Base-by-base conservation (phyloP, 371 early-diverging fungal genomes). In the Funneliformis caledonium region DNA sequence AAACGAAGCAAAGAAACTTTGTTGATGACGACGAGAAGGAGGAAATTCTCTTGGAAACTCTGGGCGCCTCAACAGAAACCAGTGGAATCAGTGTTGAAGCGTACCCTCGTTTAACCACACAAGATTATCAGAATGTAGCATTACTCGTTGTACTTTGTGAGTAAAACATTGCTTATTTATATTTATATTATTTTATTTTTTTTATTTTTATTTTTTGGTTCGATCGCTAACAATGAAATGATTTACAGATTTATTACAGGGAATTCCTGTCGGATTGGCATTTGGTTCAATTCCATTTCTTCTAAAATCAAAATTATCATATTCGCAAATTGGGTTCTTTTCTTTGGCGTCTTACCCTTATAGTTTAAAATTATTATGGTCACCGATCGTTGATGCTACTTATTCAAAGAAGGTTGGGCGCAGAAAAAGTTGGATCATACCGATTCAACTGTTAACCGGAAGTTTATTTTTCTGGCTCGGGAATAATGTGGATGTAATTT, bases 401-500 rank as follows among this genome's bases (percentile, higher is more conserved):
- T 98, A 94, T 80, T 89, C 90, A 70, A 91, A 92, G 73, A 85
- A 84, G 33, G 81, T 99, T 62, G 99, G 98, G 7, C 89, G 98
- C 12, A 87, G 99, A 76, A 99, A 98, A 85, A 94, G 96, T 37
- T 99, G 99, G 99, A 98, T 99, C 74, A 91, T 98, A n/a, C 99
- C 99, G 11, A 97, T 98, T 73, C 98, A 98, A 82, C 88, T 95
- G 11, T 80, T 95, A 62, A 91, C 93, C 0, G 96, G 94, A 11
- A 68, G 91, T 5, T 80, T 94, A 80, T 93, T 97, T 78, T 86
- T 93, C 81, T 89, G 92, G 85, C 88, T 98, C 47, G 96, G 97
- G 43, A 82, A 84, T 22, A 82, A 89, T 59, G 93, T 97, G 73
- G 97, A 97, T 69, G 85, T 76, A 0, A 89, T 94, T 80, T 89